Evolutionary conservation across 2,329 filamentous ascomycete genomes (phyloP).

Genomic region (Chrysosporium keratinophilum): DNA sequence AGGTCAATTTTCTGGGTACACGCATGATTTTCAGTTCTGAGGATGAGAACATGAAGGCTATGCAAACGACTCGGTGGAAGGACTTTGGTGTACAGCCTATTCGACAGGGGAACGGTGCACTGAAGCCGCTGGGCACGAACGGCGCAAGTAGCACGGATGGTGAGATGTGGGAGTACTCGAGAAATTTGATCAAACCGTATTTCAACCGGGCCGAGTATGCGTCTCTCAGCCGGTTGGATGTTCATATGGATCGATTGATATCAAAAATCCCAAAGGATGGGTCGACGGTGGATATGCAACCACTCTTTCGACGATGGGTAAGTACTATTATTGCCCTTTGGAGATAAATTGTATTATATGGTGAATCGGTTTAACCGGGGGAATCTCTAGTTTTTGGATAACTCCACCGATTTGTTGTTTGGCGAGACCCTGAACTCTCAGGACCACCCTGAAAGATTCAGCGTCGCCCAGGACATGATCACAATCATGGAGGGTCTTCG

Average conservation of each 20-base stretch:
- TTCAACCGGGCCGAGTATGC: slow-evolving; percentile 12
- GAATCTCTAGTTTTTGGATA: slow-evolving; percentile 14
- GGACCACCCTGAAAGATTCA: not conserved
- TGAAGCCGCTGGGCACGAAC: not conserved
- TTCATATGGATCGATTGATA: not conserved
- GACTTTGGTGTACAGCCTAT: slow-evolving; percentile 14
- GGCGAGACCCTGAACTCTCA: slow-evolving; percentile 15
- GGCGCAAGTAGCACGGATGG: slow-evolving; percentile 13
- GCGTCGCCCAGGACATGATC: not conserved
- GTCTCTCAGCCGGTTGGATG: not conserved
- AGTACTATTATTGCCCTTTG: not conserved
- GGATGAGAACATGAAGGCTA: too few species aligned
- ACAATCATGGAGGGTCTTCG: slow-evolving; percentile 2
- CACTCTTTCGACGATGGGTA: slow-evolving; percentile 16
- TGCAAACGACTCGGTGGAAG: not conserved
- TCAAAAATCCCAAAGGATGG: slow-evolving; percentile 7
- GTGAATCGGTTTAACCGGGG: not conserved
- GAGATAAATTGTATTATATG: not conserved
- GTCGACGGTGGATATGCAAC: slow-evolving; percentile 10
- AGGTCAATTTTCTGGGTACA: too few species aligned
- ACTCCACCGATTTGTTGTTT: slow-evolving; percentile 17
- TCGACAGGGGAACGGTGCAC: slow-evolving; percentile 6
- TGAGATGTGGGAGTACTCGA: slow-evolving; percentile 11
- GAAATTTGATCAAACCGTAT: slow-evolving; percentile 14
- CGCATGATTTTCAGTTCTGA: too few species aligned